These are phyloP conservation scores for Casuarina cunninghamiana DNA, from an alignment of 306 rosid genomes.

Conservation along the genomic window DNA sequence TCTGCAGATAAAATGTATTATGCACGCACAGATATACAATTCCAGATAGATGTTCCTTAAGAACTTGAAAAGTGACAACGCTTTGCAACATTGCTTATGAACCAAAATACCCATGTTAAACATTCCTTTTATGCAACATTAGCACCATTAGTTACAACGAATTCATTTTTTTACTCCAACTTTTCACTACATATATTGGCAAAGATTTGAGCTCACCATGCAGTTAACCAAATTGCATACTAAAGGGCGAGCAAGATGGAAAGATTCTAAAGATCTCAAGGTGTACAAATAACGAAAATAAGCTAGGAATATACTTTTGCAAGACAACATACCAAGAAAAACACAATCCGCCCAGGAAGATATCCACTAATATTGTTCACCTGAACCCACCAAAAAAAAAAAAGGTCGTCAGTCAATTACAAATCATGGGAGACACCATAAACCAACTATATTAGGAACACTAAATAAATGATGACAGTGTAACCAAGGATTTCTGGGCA, in stretches of 20 bases:
- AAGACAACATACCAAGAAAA: constrained; percentile 78
- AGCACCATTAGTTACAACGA: neutral
- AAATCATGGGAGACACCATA: constrained; percentile 23
- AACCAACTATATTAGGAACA: constrained; percentile 13
- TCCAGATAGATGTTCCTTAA: neutral
- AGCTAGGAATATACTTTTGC: constrained; percentile 21
- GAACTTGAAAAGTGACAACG: neutral
- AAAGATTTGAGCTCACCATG: neutral
- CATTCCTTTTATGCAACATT: neutral
- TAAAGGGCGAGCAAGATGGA: neutral
- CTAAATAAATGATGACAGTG: constrained; percentile 9
- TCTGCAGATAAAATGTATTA: neutral
- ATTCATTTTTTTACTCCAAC: neutral
- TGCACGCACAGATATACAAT: too few species aligned
- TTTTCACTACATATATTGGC: neutral
- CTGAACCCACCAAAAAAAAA: constrained; percentile 48
- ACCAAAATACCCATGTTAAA: neutral
- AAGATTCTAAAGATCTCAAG: constrained; percentile 4
- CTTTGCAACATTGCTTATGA: neutral
- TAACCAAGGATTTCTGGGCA: constrained; percentile 12
- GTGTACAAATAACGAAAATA: neutral
- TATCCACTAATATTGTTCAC: constrained; percentile 98
- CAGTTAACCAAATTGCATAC: neutral
- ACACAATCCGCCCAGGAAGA: constrained; percentile 97
- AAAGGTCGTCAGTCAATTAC: constrained; percentile 16